phyloP scores from a whole-genome alignment of 768 basidiomycete genomes.

The Lactarius pseudohatsudake region DNA sequence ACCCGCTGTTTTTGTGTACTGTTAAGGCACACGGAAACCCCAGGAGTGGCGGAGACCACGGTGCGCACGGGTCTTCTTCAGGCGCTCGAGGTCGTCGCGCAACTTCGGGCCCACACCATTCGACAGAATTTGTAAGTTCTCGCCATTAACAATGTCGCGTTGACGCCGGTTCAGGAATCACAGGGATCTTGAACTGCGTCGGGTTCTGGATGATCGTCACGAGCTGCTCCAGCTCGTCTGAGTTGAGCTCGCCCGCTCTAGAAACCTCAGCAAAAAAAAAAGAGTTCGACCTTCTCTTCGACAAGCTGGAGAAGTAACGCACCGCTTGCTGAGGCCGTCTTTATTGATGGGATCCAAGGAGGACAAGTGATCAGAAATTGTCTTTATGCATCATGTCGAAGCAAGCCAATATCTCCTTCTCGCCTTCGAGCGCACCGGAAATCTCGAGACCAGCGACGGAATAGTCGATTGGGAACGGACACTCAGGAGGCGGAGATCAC shows the following conservation, averaged over 20 bases:
- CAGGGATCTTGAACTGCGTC: constrained; percentile 96
- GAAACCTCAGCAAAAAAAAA: too few species aligned
- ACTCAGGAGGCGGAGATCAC: too few species aligned
- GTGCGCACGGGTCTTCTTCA: too few species aligned
- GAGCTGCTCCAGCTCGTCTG: constrained; percentile 97
- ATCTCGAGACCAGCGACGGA: too few species aligned
- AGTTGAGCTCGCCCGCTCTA: constrained; percentile 96
- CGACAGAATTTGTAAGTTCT: constrained; percentile 92
- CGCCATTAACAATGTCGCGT: constrained; percentile 93
- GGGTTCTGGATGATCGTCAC: constrained; percentile 99
- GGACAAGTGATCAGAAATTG: constrained; percentile 68
- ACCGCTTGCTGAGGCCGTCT: constrained; percentile 98
- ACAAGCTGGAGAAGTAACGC: background rate
- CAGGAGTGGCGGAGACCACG: too few species aligned
- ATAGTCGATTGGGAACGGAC: too few species aligned
- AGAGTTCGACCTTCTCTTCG: background rate
- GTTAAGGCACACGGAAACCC: too few species aligned
- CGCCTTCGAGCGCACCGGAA: too few species aligned
- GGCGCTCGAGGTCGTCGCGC: too few species aligned
- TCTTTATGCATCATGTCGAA: too few species aligned
- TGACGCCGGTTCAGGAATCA: constrained; percentile 98
- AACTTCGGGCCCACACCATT: constrained; percentile 43
- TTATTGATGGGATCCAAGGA: constrained; percentile 94
- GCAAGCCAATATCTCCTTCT: constrained; percentile 39
- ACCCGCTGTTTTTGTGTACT: too few species aligned